phyloP scores from a whole-genome alignment of 441 rosid genomes.

The Viola pubescens region DNA sequence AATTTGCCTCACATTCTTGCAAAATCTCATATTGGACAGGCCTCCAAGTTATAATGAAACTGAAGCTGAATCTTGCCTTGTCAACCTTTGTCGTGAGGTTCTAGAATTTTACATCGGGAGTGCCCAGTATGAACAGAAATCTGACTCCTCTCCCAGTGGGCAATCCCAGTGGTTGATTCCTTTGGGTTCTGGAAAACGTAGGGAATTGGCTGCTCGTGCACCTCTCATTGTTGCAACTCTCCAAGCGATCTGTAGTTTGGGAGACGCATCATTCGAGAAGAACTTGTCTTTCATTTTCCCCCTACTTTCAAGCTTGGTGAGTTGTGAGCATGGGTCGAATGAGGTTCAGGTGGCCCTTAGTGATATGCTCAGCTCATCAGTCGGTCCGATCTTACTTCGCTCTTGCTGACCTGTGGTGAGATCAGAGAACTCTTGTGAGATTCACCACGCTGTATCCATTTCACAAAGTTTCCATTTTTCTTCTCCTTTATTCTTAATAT shows the following conservation, averaged over 20 bases:
- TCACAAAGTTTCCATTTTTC: not conserved
- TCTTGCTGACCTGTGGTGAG: conserved; percentile 45
- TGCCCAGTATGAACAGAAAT: conserved; percentile 35
- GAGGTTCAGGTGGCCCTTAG: conserved; percentile 92
- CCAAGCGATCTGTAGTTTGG: conserved; percentile 76
- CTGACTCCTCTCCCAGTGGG: conserved; percentile 32
- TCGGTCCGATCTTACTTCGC: conserved; percentile 79
- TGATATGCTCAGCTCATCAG: conserved; percentile 79
- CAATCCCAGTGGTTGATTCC: conserved; percentile 68
- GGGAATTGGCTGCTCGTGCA: conserved; percentile 94
- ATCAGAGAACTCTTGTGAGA: conserved; percentile 18
- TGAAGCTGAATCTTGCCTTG: conserved; percentile 61
- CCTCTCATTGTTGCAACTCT: conserved; percentile 88
- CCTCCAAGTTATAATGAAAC: conserved; percentile 48
- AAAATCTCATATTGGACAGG: conserved; percentile 60
- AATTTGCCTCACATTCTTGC: conserved; percentile 86
- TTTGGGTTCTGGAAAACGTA: conserved; percentile 79
- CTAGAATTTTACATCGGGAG: conserved; percentile 64
- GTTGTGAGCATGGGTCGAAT: conserved; percentile 88
- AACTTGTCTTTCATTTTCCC: conserved; percentile 66
- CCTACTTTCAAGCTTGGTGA: conserved; percentile 63
- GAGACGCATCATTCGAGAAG: conserved; percentile 67
- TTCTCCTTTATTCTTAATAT: not conserved
- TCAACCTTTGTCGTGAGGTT: conserved; percentile 69
- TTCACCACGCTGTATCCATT: conserved; percentile 26